Evolutionary conservation across 768 basidiomycete genomes (phyloP).

Genomic region (Tricholoma saponaceum): DNA sequence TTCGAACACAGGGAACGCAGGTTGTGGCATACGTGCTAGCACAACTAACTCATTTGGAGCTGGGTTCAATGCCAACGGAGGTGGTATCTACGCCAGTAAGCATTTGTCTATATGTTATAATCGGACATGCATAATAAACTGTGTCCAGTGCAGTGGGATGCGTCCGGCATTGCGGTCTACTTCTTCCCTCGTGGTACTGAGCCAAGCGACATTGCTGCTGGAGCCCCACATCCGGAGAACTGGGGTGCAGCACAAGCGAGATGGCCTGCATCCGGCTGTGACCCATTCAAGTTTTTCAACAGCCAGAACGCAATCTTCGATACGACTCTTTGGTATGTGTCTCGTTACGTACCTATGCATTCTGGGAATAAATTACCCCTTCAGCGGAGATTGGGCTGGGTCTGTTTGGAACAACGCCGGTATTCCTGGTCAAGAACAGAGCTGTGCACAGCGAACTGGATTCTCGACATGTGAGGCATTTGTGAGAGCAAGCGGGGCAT

Average conservation of each 20-base stretch:
- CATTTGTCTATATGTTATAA: conserved; percentile 16
- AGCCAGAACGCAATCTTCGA: conserved; percentile 79
- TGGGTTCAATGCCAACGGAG: conserved; percentile 80
- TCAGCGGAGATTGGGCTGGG: conserved; percentile 87
- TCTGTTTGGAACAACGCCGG: conserved; percentile 70
- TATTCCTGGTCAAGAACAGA: conserved; percentile 80
- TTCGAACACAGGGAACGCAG: conserved; percentile 64
- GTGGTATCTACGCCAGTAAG: conserved; percentile 89
- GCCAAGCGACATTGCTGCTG: conserved; percentile 73
- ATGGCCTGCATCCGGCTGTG: conserved; percentile 74
- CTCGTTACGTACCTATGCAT: neutral
- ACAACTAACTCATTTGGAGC: conserved; percentile 69
- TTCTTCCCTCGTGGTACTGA: conserved; percentile 76
- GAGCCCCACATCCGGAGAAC: conserved; percentile 62
- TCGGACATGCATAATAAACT: neutral
- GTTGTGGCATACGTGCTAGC: conserved; percentile 73
- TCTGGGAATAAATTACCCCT: neutral
- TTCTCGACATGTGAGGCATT: conserved; percentile 77
- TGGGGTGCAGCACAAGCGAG: conserved; percentile 80
- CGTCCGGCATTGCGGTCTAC: conserved; percentile 69
- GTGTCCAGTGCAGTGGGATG: conserved; percentile 67
- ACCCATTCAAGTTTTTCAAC: conserved; percentile 76
- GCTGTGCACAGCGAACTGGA: conserved; percentile 82
- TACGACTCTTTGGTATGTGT: conserved; percentile 73
- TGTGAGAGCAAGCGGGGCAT: conserved; percentile 65